Percentiles rank a stretch among this genome's conserved stretches.
Evolutionary conservation across 2,329 filamentous ascomycete species (phyloP).

Genomic region (Pseudogymnoascus sp.): DNA sequence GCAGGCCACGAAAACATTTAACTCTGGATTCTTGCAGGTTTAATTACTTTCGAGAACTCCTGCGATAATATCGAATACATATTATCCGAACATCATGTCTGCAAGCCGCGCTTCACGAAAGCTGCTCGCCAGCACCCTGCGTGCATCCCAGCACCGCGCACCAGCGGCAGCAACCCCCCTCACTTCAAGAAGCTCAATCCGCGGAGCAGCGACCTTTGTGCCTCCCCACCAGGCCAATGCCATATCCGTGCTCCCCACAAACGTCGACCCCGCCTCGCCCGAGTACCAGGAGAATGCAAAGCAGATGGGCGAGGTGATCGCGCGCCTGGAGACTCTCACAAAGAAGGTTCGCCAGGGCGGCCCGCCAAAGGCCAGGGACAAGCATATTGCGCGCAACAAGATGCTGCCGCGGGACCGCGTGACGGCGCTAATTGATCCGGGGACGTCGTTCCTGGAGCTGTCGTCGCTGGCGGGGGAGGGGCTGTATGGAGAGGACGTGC

Average conservation of each 20-base stretch:
- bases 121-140: constrained; percentile 35
- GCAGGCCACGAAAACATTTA: constrained; percentile 1
- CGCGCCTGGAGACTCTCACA: constrained; percentile 61
- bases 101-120: constrained; percentile 39
- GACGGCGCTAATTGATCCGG: constrained; percentile 77
- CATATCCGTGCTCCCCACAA: constrained; percentile 69
- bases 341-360: constrained; percentile 67
- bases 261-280: constrained; percentile 66
- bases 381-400: constrained; percentile 81
- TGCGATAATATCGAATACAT: neutral
- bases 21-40: constrained; percentile 1
- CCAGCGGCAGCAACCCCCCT: constrained; percentile 19
- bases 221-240: constrained; percentile 73
- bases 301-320: constrained; percentile 67
- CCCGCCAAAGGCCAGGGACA: constrained; percentile 70
- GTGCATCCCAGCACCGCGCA: constrained; percentile 25
- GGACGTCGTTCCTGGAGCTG: constrained; percentile 86
- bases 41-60: neutral
- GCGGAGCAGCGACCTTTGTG: constrained; percentile 62
- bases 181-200: constrained; percentile 11
- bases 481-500: constrained; percentile 82
- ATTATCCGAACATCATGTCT: constrained; percentile 34
- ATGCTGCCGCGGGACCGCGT: constrained; percentile 90
- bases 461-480: constrained; percentile 82
- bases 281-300: constrained; percentile 74